Percentiles rank a stretch among this genome's conserved stretches.
These are phyloP conservation scores for Aspergillus hortae DNA, from an alignment of 2,329 filamentous ascomycete genomes.

Conservation along the genomic window DNA sequence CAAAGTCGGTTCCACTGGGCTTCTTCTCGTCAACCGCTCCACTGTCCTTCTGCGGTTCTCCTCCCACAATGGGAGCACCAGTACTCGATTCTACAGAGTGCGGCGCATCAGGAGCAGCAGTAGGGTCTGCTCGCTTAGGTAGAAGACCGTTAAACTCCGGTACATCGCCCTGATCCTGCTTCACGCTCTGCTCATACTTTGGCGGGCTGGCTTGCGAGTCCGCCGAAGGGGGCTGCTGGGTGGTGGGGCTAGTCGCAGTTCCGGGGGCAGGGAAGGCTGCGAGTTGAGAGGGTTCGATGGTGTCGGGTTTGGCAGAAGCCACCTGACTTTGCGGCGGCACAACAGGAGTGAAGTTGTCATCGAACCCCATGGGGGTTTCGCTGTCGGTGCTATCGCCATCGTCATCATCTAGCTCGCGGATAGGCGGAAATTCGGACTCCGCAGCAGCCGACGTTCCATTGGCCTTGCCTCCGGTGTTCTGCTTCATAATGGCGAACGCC, in stretches of 20 bases:
- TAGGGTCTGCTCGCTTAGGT: conserved; percentile 39
- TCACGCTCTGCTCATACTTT: conserved; percentile 30
- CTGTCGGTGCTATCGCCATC: conserved; percentile 76
- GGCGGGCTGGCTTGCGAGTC: conserved; percentile 57
- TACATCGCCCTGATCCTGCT: conserved; percentile 27
- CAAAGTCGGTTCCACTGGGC: conserved; percentile 41
- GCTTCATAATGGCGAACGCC: conserved; percentile 46
- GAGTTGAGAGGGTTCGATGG: conserved; percentile 36
- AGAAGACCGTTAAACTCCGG: conserved; percentile 39
- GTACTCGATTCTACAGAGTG: conserved; percentile 36
- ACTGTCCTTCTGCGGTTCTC: conserved; percentile 26
- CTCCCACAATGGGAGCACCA: conserved; percentile 35
- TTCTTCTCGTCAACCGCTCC: conserved; percentile 26
- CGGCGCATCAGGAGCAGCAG: conserved; percentile 34
- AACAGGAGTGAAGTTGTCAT: conserved; percentile 81
- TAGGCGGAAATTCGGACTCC: conserved; percentile 80
- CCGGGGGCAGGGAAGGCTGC: conserved; percentile 39
- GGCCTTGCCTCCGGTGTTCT: conserved; percentile 43
- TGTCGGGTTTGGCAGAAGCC: conserved; percentile 23
- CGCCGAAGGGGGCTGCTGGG: conserved; percentile 45
- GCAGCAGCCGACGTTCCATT: conserved; percentile 26
- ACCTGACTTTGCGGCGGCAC: conserved; percentile 37
- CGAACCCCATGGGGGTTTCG: conserved; percentile 67
- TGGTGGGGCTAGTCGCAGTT: conserved; percentile 31
- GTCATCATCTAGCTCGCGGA: conserved; percentile 76